Evolutionary conservation across 768 basidiomycete species (phyloP).

Genomic region (Mycena vulgaris): DNA sequence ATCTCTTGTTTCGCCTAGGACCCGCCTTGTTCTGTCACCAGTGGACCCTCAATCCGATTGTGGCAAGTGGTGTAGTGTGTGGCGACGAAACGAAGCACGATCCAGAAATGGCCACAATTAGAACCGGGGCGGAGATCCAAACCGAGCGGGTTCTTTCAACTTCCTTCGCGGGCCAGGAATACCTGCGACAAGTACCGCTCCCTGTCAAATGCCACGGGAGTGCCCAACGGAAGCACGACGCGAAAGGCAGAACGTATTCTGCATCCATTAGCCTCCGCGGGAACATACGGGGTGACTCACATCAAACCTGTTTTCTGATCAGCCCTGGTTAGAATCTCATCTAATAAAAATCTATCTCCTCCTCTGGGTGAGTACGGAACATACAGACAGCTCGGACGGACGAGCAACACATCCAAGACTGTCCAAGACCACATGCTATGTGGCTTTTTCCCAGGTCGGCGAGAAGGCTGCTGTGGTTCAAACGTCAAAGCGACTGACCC

Average conservation of each 20-base stretch:
- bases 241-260: conserved; percentile 14
- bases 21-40: conserved; percentile 8
- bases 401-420: conserved; percentile 9
- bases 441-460: conserved; percentile 32
- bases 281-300: neutral
- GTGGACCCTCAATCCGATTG: conserved; percentile 19
- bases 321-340: conserved; percentile 20
- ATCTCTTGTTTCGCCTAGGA: conserved; percentile 1
- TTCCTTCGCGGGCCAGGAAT: conserved; percentile 23
- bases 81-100: conserved; percentile 8
- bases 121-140: conserved; percentile 25
- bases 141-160: conserved; percentile 21
- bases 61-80: conserved; percentile 5
- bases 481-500: conserved; percentile 19
- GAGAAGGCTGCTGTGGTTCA: conserved; percentile 20
- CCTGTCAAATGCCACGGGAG: conserved; percentile 20
- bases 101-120: conserved; percentile 28
- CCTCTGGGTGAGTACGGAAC: conserved; percentile 24
- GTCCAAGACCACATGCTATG: conserved; percentile 9
- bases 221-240: neutral
- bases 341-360: too few relatives aligned
- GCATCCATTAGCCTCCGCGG: conserved; percentile 18
- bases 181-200: conserved; percentile 6
- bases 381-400: conserved; percentile 21
- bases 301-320: conserved; percentile 2